Base-by-base conservation (phyloP, 192 early-diverging fungal genomes). In the Linnemannia hyalina region DNA sequence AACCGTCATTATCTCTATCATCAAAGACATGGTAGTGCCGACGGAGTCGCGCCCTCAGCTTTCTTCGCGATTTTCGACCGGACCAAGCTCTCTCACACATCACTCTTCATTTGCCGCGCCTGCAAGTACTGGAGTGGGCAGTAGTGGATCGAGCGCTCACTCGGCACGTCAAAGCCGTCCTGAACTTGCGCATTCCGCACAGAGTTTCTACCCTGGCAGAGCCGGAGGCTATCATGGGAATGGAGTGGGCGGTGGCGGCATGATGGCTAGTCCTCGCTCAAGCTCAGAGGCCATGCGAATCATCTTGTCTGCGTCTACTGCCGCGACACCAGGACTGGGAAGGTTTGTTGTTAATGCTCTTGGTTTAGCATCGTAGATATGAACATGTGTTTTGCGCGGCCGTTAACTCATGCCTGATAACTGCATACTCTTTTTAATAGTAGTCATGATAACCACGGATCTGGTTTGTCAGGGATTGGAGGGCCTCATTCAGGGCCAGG, bases 1-100 rank as follows among this genome's bases (percentile, higher is more conserved):
- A 0, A 91, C 93, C 1, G 87, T 92, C 11, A 81, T 90, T 46
- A 88, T 88, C 22, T 84, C 88, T 8, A 80, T 95, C 23, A 91
- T 94, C 88, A 84, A 89, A 69, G 91, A 91, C 52, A 90, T 86
- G 75, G 84, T 81, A 4, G 71, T 80, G 16, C 79, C 83, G n/a
- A 73, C 46, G 26, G 83, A 85, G 44, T 0, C 74, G 0, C 57
- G 74, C 42, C 52, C 76, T 3, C 9, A 18, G 20, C 6, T 35
- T 35, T 38, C 68, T 20, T 65, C 29, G 3, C 63, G 74, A 23
- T 41, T 35, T 2, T 60, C 70, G 23, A 73, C 70, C 0, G 65
- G 55, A 0, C 40, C 75, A 47, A 3, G 29, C 41, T 41, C 23
- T 70, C 60, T 55, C 11, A 6, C 49, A 8, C 47, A 32, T 71